Base-by-base conservation (phyloP, 345 rosid genomes). In the Aurinia saxatilis region DNA sequence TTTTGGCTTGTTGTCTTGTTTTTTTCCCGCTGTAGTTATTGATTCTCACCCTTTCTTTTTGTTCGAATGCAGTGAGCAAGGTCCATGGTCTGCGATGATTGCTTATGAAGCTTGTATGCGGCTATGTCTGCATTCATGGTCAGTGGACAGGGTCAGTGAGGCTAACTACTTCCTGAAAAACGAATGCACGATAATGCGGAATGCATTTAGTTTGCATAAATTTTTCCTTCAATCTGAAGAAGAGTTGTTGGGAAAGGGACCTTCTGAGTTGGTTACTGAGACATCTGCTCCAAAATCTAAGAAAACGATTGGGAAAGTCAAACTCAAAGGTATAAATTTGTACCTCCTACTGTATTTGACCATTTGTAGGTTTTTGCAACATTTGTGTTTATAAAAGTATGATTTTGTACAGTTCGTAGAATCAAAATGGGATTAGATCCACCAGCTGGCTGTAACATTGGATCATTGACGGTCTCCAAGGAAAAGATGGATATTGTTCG, bases 41-140 rank as follows among this genome's bases (percentile, higher is more conserved):
- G n/a, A 4, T 59, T 53, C 27, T 10, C 39, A 19, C 34, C 3
- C 23, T 19, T 44, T 7, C 7, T 60, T 14, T 40, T 21, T 18
- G 58, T 48, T 60, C 19, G 56, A 35, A 50, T 66, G 62, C 88
- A 93, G 99, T 72, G 96, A 88, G 45, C 77, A 83, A 72, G 97
- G 99, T 61, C 96, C 97, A 35, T 93, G 99, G 99, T 84, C 79
- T 72, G 88, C 88, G 12, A 87, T 93, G 64, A 80, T 93, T 62
- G 80, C 97, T 3, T 93, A 89, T 68, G 97, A 93, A 61, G 96
- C 90, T 2, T 93, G 99, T 66, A 77, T 85, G 44, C 88, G 97
- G 36, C 72, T 93, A 35, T 93, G 97, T 70, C 96, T 93, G 49
- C 81, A 90, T 57, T 88, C 97, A 41, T 84, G 82, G 87, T 91